These are phyloP conservation scores for Melanomma pulvis-pyrius DNA, from an alignment of 495 filamentous ascomycete species.

Conservation along the genomic window DNA sequence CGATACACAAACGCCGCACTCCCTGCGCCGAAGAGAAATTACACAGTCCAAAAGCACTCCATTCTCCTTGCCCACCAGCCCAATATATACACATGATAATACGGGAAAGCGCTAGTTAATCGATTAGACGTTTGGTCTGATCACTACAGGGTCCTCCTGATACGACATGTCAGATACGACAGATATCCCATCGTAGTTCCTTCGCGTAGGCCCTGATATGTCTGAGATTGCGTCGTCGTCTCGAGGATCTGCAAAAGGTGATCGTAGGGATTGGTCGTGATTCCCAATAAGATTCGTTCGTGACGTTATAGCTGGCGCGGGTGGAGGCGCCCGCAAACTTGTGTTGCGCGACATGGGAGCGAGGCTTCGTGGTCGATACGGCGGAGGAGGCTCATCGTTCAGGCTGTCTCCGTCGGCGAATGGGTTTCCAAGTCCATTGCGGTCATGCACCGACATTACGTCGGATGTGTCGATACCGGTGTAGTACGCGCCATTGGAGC, in stretches of 20 bases:
- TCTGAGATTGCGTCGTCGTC: conserved; percentile 34
- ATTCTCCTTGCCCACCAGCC: neutral
- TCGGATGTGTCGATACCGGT: conserved; percentile 39
- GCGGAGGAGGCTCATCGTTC: conserved; percentile 36
- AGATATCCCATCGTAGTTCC: conserved; percentile 18
- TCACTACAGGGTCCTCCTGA: conserved; percentile 32
- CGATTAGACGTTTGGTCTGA: conserved; percentile 16
- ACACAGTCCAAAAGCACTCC: neutral
- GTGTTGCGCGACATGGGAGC: conserved; percentile 28
- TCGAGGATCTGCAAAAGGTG: conserved; percentile 31
- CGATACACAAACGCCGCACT: conserved; percentile 1
- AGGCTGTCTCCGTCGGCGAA: conserved; percentile 24
- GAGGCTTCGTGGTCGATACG: conserved; percentile 33
- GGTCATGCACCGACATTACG: conserved; percentile 24
- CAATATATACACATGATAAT: conserved; percentile 4
- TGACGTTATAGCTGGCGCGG: conserved; percentile 9
- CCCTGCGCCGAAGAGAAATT: conserved; percentile 6
- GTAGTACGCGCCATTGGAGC: conserved; percentile 30
- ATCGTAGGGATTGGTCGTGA: conserved; percentile 7
- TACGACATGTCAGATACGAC: conserved; percentile 35
- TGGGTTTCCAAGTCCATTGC: conserved; percentile 32
- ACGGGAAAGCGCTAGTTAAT: neutral
- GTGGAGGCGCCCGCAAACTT: conserved; percentile 18
- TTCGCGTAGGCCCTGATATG: conserved; percentile 19
- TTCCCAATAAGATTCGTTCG: conserved; percentile 19